Percentiles rank a stretch among this genome's conserved stretches.
phyloP scores from a whole-genome alignment of 2,329 filamentous ascomycete genomes.

The Trichophyton equinum region DNA sequence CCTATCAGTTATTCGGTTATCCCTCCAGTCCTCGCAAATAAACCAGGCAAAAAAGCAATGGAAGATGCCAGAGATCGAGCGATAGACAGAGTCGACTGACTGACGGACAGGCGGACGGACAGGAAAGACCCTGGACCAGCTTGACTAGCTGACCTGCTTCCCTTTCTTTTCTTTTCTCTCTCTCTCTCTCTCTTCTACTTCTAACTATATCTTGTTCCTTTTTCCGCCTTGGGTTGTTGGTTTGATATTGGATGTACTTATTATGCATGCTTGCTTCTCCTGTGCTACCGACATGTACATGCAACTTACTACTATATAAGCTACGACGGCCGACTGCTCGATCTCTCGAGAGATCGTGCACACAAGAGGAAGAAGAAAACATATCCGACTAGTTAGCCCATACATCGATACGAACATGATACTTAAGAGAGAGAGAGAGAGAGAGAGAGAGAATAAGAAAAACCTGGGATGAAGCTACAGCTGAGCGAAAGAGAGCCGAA shows the following conservation, averaged over 20 bases:
- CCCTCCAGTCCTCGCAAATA: neutral
- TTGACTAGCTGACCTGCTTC: neutral
- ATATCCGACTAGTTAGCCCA: neutral
- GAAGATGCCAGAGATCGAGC: neutral
- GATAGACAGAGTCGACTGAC: too few species aligned
- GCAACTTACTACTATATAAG: too few species aligned
- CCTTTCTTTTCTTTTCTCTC: neutral
- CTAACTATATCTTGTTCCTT: neutral
- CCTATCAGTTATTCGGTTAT: neutral
- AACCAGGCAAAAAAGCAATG: neutral
- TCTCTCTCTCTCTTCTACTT: neutral
- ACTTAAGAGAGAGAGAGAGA: too few species aligned
- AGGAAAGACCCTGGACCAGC: neutral
- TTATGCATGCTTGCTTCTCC: slow-evolving; percentile 2
- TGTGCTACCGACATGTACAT: neutral
- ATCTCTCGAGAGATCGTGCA: neutral
- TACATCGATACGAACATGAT: neutral
- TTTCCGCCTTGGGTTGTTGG: neutral
- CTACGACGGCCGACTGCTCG: neutral
- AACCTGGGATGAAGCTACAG: slow-evolving; percentile 1
- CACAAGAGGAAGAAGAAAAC: neutral
- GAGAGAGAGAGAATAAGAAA: neutral
- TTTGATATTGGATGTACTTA: too few species aligned
- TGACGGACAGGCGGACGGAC: neutral
- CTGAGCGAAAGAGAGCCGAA: slow-evolving; percentile 1